Conservation (phyloP, 2,329 filamentous ascomycete species). For the Trichoderma hamatum region DNA sequence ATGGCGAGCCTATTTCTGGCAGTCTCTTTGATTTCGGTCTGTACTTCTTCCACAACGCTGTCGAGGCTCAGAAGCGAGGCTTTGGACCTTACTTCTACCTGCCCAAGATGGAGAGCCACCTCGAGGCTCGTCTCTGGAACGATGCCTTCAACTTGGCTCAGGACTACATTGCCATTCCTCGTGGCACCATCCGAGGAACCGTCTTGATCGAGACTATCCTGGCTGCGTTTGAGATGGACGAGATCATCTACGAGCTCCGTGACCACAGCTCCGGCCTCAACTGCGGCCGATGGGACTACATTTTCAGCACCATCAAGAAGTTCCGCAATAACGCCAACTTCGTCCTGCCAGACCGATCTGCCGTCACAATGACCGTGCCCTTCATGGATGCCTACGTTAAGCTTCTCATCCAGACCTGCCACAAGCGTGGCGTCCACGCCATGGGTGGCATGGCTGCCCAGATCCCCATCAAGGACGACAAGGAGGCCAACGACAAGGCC, state of each 20-base stretch:
- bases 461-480: slow-evolving; percentile 97
- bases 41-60: slow-evolving; percentile 98
- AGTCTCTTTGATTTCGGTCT: slow-evolving; percentile 95
- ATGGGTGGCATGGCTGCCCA: slow-evolving; percentile 99
- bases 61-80: slow-evolving; percentile 81
- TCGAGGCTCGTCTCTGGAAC: slow-evolving; percentile 97
- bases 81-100: slow-evolving; percentile 96
- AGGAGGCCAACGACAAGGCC: slow-evolving; percentile 85
- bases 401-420: slow-evolving; percentile 97
- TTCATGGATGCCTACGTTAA: slow-evolving; percentile 98
- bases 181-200: slow-evolving; percentile 91
- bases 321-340: slow-evolving; percentile 95
- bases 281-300: slow-evolving; percentile 99
- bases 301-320: slow-evolving; percentile 99
- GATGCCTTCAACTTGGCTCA: slow-evolving; percentile 95
- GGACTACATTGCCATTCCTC: slow-evolving; percentile 85
- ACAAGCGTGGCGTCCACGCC: slow-evolving; percentile 93
- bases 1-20: slow-evolving; percentile 92
- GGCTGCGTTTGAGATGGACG: slow-evolving; percentile 99
- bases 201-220: slow-evolving; percentile 98
- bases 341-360: slow-evolving; percentile 85
- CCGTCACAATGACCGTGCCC: slow-evolving; percentile 95
- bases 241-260: slow-evolving; percentile 99
- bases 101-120: slow-evolving; percentile 96
- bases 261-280: slow-evolving; percentile 96